Evolutionary conservation across 139 green algal species (phyloP), one percentile per base, ranked within the genome.

Genomic region (Asterochloris sp.): DNA sequence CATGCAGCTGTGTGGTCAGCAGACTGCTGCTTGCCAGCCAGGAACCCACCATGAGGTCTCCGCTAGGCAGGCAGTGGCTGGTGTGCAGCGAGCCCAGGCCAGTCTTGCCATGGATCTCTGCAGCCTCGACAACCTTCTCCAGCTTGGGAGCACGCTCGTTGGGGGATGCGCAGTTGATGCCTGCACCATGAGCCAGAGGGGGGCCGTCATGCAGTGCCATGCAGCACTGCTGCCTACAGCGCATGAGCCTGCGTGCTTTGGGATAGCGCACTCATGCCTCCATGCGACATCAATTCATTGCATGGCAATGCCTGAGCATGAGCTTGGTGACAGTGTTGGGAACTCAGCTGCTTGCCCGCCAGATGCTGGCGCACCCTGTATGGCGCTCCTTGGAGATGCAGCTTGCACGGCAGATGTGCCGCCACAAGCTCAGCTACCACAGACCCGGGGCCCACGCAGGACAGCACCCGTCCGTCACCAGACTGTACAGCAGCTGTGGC

Each of bases 71-170:
- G 87, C 92, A 96, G 88, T 96, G 92, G 17, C 83, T 84, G 38
- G 89, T 90, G 88, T 97, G 93, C 27, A 91, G 89, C 84, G 85
- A 93, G 13, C 83, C 81, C 60, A 94, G 87, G 6, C 92, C 92
- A 26, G 83, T 84, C 47, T 71, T 75, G 19, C 28, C 81, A 76
- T 82, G 66, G 74, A 96, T 91, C 17, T 91, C 90, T 62, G 87
- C 80, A 0, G 87, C 77, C 86, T 96, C 89, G 13, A 93, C 84
- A 16, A 89, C 80, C 21, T 94, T 88, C 15, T 83, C 81, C 66
- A 96, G 28, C 24, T 28, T 71, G 16, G 92, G 92, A 6, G 87
- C 88, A 12, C 87, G 84, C 0, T 92, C 89, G 83, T 96, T 78
- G 24, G 82, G 90, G 0, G 47, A 26, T 24, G 66, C 21, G 66